Evolutionary conservation across 2,329 filamentous ascomycete genomes (phyloP).

Genomic region (Aspergillus oerlinghausenensis): DNA sequence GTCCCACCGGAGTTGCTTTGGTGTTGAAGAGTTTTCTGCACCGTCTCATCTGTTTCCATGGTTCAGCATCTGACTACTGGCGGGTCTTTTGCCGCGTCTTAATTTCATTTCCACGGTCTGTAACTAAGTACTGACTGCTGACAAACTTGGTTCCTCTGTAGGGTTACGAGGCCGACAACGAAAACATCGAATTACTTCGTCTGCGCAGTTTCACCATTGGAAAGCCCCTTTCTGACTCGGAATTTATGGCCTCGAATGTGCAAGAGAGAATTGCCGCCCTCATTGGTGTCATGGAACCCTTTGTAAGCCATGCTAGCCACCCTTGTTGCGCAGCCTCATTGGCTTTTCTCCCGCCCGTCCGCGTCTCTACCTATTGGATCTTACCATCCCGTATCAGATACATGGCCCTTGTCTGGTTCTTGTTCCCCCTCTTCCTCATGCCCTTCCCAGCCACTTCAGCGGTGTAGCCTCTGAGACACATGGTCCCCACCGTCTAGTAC

Average conservation of each 20-base stretch:
- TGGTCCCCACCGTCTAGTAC: slow-evolving; percentile 11
- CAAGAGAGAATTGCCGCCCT: slow-evolving; percentile 62
- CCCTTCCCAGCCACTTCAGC: slow-evolving; percentile 16
- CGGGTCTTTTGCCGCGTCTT: slow-evolving; percentile 11
- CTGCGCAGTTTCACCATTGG: slow-evolving; percentile 74
- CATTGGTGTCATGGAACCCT: slow-evolving; percentile 66
- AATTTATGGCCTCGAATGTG: slow-evolving; percentile 59
- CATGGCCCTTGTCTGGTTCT: slow-evolving; percentile 8
- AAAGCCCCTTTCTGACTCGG: slow-evolving; percentile 60
- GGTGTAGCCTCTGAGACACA: slow-evolving; percentile 15
- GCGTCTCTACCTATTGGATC: slow-evolving; percentile 22
- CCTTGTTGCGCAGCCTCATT: slow-evolving; percentile 20
- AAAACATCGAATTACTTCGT: slow-evolving; percentile 74
- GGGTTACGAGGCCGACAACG: slow-evolving; percentile 70
- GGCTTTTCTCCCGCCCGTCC: slow-evolving; percentile 17
- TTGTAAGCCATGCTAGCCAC: slow-evolving; percentile 57
- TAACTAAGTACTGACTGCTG: slow-evolving; percentile 9
- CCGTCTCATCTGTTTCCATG: slow-evolving; percentile 38
- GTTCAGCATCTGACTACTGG: slow-evolving; percentile 27
- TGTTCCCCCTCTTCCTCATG: slow-evolving; percentile 13
- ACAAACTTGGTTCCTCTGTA: slow-evolving; percentile 35
- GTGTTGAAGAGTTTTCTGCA: slow-evolving; percentile 22
- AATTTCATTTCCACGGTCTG: slow-evolving; percentile 11
- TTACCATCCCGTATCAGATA: slow-evolving; percentile 14
- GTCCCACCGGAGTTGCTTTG: slow-evolving; percentile 14